These are phyloP conservation scores for Xylariales sp. DNA, from an alignment of 2,329 filamentous ascomycete genomes.

Conservation along the genomic window DNA sequence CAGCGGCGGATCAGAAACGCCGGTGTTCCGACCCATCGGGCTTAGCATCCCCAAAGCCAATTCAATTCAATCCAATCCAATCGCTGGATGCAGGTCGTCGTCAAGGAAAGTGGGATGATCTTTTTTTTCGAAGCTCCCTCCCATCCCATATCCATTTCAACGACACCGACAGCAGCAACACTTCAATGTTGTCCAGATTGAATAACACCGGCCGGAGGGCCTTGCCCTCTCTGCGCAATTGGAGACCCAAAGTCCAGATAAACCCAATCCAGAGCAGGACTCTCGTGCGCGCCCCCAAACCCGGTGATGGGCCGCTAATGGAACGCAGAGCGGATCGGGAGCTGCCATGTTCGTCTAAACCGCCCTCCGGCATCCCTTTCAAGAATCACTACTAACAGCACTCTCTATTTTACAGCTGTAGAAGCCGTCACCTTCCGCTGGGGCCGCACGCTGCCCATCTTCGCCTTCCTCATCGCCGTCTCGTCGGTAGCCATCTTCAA, in stretches of 20 bases:
- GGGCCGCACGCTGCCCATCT: conserved; percentile 74
- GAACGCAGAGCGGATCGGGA: conserved; percentile 61
- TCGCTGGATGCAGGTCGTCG: background rate
- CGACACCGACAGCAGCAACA: no score
- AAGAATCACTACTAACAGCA: no score
- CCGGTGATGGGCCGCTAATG: conserved; percentile 60
- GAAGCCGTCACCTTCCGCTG: conserved; percentile 55
- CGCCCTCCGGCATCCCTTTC: no score
- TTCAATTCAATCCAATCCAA: background rate
- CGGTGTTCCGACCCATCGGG: conserved; percentile 3
- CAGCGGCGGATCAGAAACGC: conserved; percentile 9
- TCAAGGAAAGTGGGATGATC: conserved; percentile 7
- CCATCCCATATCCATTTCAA: no score
- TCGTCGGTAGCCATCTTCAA: conserved; percentile 92
- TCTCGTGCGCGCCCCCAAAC: conserved; percentile 51
- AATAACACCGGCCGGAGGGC: conserved; percentile 27
- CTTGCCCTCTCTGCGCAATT: conserved; percentile 16
- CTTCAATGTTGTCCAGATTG: conserved; percentile 32
- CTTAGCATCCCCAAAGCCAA: background rate
- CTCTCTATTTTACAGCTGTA: conserved; percentile 28
- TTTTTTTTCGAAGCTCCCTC: background rate
- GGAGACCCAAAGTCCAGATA: conserved; percentile 7
- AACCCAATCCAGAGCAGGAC: conserved; percentile 32
- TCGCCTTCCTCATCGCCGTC: conserved; percentile 65
- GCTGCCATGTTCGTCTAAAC: conserved; percentile 56